Conservation (phyloP, 2,329 filamentous ascomycete species). For the Microcera coccophila region DNA sequence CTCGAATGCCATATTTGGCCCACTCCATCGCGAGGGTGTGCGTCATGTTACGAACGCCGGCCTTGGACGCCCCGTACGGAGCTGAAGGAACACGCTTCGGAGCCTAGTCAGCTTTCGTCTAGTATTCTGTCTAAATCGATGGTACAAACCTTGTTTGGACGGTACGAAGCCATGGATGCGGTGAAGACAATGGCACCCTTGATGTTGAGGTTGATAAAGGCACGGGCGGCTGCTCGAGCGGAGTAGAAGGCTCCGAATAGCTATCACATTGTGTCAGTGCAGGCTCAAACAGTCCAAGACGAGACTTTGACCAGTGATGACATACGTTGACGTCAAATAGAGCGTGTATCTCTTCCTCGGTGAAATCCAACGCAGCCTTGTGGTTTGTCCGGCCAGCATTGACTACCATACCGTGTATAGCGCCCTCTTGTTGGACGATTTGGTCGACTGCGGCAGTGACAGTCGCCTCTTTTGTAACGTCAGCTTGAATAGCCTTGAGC, state of each 20-base stretch:
- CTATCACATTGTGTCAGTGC: background rate
- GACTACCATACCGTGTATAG: conserved; percentile 47
- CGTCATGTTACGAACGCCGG: conserved; percentile 1
- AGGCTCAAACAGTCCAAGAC: too few species aligned
- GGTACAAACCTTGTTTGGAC: background rate
- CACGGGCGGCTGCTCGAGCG: background rate
- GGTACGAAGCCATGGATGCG: background rate
- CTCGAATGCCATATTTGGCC: conserved; percentile 1
- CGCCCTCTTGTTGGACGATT: conserved; percentile 41
- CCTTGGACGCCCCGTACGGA: background rate
- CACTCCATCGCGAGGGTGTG: conserved; percentile 1
- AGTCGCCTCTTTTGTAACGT: conserved; percentile 45
- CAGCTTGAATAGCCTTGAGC: conserved; percentile 39
- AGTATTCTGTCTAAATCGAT: background rate
- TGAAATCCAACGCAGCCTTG: conserved; percentile 45
- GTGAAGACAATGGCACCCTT: background rate
- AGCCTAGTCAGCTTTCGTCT: background rate
- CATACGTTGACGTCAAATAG: conserved; percentile 19
- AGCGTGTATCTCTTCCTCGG: conserved; percentile 23
- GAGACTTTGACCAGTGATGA: background rate
- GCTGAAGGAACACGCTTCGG: background rate
- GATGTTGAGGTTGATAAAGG: background rate
- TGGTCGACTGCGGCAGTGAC: conserved; percentile 42
- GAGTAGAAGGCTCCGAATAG: background rate
- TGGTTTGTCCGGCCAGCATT: conserved; percentile 50